Evolutionary conservation across 1,284 basidiomycete species (phyloP), one percentile per base, ranked within the genome.

Genomic region (Gymnopus androsaceus): DNA sequence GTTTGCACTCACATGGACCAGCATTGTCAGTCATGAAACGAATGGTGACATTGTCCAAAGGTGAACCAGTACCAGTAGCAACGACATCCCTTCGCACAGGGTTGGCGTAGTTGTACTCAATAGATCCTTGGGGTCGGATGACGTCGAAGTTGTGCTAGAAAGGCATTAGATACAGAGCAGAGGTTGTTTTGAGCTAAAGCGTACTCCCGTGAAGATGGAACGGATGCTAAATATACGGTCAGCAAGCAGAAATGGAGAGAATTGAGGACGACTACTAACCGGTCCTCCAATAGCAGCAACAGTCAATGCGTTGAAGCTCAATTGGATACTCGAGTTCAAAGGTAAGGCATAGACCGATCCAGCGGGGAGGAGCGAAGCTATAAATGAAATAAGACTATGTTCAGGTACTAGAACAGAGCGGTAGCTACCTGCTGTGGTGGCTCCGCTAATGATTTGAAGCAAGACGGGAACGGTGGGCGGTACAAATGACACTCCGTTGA

Each of bases 101-200:
- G 54, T 79, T 66, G 11, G 61, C 63, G 56, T 73, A 79, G 52
- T 79, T 78, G 61, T 75, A 73, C 0, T 28, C 23, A 0, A 64
- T 61, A 34, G 66, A 69, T 27, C 69, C 72, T 2, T 72, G 72
- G 50, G 67, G 75, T 56, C 75, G 72, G 25, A 78, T 61, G 8
- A 79, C 72, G 12, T 64, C 69, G 58, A 80, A 80, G 1, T 66
- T 51, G 50, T 80, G 78, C 73, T 77, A 33, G 21, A 19, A 31
- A 17, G 11, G 11, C 21, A 23, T n/a, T 27, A 34, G 21, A 19
- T 4, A 34, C 23, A 38, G 3, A 30, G 2, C n/a, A 12, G 37
- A 30, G 31, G 21, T 11, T 15, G 7, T 27, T 55, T n/a, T 30
- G 14, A 17, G 41, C 21, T 17, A 37, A 12, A 17, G 64, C 67